A percentile compares a stretch with the other conserved stretches of the same genome.
These are phyloP conservation scores for Asterochloris erici DNA, from an alignment of 139 green algal genomes.

Conservation along the genomic window DNA sequence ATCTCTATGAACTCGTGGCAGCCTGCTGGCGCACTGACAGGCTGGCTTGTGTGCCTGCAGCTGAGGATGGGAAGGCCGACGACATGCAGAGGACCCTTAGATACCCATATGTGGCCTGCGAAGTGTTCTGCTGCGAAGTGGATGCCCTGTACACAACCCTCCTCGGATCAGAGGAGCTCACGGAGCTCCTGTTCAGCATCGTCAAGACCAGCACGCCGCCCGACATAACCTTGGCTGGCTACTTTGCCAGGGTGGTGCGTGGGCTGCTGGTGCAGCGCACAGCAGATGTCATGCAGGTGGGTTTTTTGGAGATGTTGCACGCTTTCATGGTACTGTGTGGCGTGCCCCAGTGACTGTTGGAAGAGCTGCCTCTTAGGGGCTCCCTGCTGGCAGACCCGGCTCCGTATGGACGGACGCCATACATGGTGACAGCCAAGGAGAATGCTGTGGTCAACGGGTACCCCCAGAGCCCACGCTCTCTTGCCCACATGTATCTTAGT, in stretches of 20 bases:
- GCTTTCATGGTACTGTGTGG: too few species aligned
- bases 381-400: too few species aligned
- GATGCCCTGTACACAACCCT: constrained; percentile 90
- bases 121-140: constrained; percentile 97
- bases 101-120: constrained; percentile 95
- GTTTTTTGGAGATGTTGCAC: too few species aligned
- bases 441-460: too few species aligned
- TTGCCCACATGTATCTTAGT: too few species aligned
- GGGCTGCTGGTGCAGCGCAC: constrained; percentile 58
- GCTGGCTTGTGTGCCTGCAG: not conserved
- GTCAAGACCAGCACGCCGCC: constrained; percentile 60
- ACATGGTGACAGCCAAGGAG: too few species aligned
- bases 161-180: constrained; percentile 68
- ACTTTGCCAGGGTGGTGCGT: constrained; percentile 83
- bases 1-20: not conserved
- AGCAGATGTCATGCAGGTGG: constrained; percentile 53
- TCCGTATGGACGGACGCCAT: too few species aligned
- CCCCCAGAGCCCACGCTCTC: too few species aligned
- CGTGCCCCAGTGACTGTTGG: not conserved
- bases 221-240: constrained; percentile 68
- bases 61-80: constrained; percentile 37
- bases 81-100: constrained; percentile 72
- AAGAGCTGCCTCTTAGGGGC: constrained; percentile 52
- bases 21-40: not conserved
- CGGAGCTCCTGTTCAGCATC: constrained; percentile 82